Base-by-base conservation (phyloP, 1,284 basidiomycete species). In the Austroboletus novae-zelandiae region DNA sequence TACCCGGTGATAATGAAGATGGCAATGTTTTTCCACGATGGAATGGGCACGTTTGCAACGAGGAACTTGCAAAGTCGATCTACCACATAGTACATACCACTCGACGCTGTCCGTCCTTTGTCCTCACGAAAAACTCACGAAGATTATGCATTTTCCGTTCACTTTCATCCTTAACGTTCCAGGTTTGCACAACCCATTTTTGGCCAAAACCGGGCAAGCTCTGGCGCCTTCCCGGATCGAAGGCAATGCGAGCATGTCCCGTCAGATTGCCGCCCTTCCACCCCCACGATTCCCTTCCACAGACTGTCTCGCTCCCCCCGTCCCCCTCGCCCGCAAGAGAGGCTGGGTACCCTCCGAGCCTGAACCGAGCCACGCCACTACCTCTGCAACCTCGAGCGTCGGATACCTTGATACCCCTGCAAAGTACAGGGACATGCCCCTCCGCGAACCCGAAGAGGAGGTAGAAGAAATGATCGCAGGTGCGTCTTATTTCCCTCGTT, bases 361-460 rank as follows among this genome's bases (percentile, higher is more conserved):
- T 47, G 81, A 81, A 55, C 76, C 76, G 4, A 81, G 78, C 57
- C 70, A 64, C 53, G 77, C 83, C 2, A 64, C 76, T 30, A 71
- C 81, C 23, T 77, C 74, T 6, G 66, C 77, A 4, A 66, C 79
- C 5, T 81, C 77, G 2, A 77, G 80, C 6, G 73, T 66, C 51
- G 86, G 85, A 29, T 83, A 84, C 63, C 75, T 87, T 39, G 80
- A 85, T 61, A 81, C 82, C 1, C 81, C 83, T 34, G 75, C 80
- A 45, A 83, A 81, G 65, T 82, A 84, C 54, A 71, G 76, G 57
- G 75, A 80, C 34, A 76, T 80, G 69, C 71, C 69, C 8, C 64
- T 67, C 34, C 66, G 69, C 20, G 58, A 55, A 10, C 55, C 60
- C 27, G 66, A 69, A 54, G 57, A 63, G 18, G 73, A 77, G 55